Conservation (phyloP, 768 basidiomycete genomes). For the Tephrocybe sp. region DNA sequence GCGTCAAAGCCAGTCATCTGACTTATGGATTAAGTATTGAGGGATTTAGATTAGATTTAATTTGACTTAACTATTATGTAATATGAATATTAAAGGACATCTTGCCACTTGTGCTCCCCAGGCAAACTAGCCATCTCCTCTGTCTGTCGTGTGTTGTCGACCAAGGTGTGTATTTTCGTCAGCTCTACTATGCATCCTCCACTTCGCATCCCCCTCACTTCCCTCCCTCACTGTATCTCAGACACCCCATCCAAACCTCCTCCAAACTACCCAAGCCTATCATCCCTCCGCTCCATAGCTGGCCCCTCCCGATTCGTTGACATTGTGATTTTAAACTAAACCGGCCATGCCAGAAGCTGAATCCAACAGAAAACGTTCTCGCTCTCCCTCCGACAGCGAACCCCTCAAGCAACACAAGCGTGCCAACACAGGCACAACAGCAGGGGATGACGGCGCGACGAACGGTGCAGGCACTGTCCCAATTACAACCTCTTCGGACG, state of each 20-base stretch:
- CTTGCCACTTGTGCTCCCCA: too few relatives aligned
- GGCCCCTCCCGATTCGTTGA: conserved; percentile 36
- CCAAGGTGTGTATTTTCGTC: conserved; percentile 25
- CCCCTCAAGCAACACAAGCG: conserved; percentile 81
- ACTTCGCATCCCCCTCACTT: conserved; percentile 63
- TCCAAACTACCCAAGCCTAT: conserved; percentile 43
- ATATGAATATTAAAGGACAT: too few relatives aligned
- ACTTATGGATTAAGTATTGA: too few relatives aligned
- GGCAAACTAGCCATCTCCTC: too few relatives aligned
- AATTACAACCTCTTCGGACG: conserved; percentile 48
- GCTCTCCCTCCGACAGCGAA: conserved; percentile 81
- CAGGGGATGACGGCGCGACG: conserved; percentile 59
- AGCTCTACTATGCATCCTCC: conserved; percentile 37
- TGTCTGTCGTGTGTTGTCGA: not conserved
- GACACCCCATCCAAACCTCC: conserved; percentile 37
- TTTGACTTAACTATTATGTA: not conserved
- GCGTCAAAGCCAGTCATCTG: too few relatives aligned
- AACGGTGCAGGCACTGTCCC: conserved; percentile 47
- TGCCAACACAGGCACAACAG: conserved; percentile 74
- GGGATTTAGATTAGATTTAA: too few relatives aligned
- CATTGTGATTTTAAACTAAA: conserved; percentile 44
- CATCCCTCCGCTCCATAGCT: conserved; percentile 40
- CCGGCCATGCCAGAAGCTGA: conserved; percentile 86
- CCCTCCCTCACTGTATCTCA: conserved; percentile 50
- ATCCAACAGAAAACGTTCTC: conserved; percentile 82